Evolutionary conservation across 2,329 filamentous ascomycete species (phyloP).

Genomic region (Ramularia collo-cygni): DNA sequence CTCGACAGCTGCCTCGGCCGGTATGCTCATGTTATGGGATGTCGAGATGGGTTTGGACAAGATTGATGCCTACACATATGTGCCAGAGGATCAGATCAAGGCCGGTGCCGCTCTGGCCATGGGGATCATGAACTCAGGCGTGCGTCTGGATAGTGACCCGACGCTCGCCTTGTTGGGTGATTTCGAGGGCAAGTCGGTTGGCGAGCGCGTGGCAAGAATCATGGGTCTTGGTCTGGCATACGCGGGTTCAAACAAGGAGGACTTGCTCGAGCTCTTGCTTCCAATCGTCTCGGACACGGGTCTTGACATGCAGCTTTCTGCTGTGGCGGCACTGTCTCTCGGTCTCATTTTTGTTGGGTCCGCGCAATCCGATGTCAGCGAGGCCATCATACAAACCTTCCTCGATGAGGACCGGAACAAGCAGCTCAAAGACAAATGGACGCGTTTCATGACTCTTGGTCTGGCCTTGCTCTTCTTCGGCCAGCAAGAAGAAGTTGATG

Average conservation of each 20-base stretch:
- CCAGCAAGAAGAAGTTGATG: constrained; percentile 96
- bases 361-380: constrained; percentile 81
- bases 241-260: constrained; percentile 86
- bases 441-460: constrained; percentile 89
- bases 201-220: constrained; percentile 75
- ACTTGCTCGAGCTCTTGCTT: constrained; percentile 75
- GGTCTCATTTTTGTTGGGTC: constrained; percentile 91
- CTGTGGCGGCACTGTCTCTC: constrained; percentile 87
- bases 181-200: constrained; percentile 67
- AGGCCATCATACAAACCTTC: constrained; percentile 85
- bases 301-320: constrained; percentile 89
- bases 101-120: constrained; percentile 89
- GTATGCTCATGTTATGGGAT: constrained; percentile 88
- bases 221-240: constrained; percentile 96
- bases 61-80: constrained; percentile 90
- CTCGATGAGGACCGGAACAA: constrained; percentile 87
- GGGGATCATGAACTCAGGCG: constrained; percentile 91
- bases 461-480: constrained; percentile 93
- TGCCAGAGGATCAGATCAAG: constrained; percentile 73
- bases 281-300: constrained; percentile 80
- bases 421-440: constrained; percentile 97
- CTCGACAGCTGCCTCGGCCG: constrained; percentile 88
- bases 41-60: constrained; percentile 86
- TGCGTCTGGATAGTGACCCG: constrained; percentile 81
- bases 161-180: constrained; percentile 82